These are phyloP conservation scores for Leccinum broughii DNA, from an alignment of 768 basidiomycete species.

Conservation along the genomic window DNA sequence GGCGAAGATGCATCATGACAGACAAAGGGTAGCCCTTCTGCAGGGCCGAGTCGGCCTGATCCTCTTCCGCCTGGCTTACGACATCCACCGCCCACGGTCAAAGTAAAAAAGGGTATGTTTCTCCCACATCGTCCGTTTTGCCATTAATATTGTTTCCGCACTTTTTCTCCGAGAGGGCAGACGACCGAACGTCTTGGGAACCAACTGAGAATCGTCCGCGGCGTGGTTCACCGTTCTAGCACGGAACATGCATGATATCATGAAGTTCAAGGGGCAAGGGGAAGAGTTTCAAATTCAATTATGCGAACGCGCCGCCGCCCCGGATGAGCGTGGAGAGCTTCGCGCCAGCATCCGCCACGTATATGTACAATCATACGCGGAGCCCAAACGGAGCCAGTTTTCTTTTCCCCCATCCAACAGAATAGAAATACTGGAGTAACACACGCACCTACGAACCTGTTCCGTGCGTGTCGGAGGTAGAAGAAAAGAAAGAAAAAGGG, in stretches of 20 bases:
- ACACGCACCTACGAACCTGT: not conserved
- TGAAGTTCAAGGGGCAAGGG: not conserved
- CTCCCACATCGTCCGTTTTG: slow-evolving; percentile 6
- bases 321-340: slow-evolving; percentile 3
- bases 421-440: not conserved
- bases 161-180: not conserved
- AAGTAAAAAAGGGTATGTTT: not conserved
- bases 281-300: not conserved
- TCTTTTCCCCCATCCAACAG: slow-evolving; percentile 1
- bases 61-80: slow-evolving; percentile 4
- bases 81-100: not conserved
- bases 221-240: not conserved
- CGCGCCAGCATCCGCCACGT: slow-evolving; percentile 18
- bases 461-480: slow-evolving; percentile 7
- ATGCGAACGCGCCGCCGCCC: not conserved
- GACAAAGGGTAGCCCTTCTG: not conserved
- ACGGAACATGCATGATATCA: not conserved
- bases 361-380: not conserved
- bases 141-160: not conserved
- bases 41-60: slow-evolving; percentile 3
- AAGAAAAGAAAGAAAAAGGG: not conserved
- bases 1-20: not conserved
- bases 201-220: slow-evolving; percentile 17
- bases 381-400: not conserved
- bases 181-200: not conserved